Evolutionary conservation across 768 basidiomycete species (phyloP).

Genomic region (Zangia roseola): DNA sequence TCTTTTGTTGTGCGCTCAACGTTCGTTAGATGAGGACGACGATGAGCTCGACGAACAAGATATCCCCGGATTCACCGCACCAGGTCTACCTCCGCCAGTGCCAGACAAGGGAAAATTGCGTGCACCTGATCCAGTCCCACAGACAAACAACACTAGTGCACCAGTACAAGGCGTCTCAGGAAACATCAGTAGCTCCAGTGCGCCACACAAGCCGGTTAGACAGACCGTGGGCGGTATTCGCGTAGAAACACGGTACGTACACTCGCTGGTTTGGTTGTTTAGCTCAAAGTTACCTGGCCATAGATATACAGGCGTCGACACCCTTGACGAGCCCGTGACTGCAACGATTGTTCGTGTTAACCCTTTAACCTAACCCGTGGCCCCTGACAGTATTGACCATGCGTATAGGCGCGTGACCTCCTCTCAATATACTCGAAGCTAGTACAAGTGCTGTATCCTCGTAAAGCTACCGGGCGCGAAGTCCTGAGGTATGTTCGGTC

Average conservation of each 20-base stretch:
- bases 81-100: constrained; percentile 46
- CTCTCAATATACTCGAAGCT: constrained; percentile 90
- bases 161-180: constrained; percentile 54
- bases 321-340: constrained; percentile 89
- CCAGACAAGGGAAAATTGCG: constrained; percentile 72
- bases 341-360: constrained; percentile 75
- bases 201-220: constrained; percentile 44
- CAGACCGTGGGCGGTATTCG: constrained; percentile 81
- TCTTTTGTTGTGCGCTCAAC: constrained; percentile 1
- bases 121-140: constrained; percentile 52
- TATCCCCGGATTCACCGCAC: constrained; percentile 78
- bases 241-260: constrained; percentile 79
- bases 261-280: not conserved
- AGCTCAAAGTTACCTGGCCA: not conserved
- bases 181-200: constrained; percentile 61
- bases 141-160: constrained; percentile 35
- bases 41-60: constrained; percentile 81
- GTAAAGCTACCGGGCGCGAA: constrained; percentile 70
- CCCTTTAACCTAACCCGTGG: constrained; percentile 1
- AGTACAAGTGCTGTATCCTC: constrained; percentile 90
- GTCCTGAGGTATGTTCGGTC: constrained; percentile 60
- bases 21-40: constrained; percentile 55
- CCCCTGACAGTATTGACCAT: constrained; percentile 7
- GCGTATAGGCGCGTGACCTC: constrained; percentile 75
- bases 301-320: constrained; percentile 78